Base-by-base conservation (phyloP, 2,329 filamentous ascomycete genomes). In the Trichoderma koningii region DNA sequence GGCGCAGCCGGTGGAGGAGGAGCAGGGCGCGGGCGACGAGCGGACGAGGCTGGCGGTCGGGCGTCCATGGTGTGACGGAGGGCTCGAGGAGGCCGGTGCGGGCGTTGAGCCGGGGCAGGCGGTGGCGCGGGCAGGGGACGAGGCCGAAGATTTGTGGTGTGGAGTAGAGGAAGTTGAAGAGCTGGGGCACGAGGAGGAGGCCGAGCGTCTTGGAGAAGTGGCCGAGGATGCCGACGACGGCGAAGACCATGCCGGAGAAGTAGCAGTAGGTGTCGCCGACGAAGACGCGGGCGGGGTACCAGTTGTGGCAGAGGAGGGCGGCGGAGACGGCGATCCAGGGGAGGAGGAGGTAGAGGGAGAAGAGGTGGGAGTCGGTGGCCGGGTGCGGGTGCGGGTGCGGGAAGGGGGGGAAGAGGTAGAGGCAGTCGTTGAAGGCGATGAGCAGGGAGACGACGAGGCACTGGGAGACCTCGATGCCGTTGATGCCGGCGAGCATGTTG, bases 211-310 rank as follows among this genome's bases (percentile, higher is more conserved):
- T 99, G 81, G 91, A 96, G 80, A 99, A 99, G 80, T 99, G 95
- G 26, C 95, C 95, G 60, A 97, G 84, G 73, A 99, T 98, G 68
- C 92, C 93, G 69, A 98, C 95, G 51, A 97, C 93, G 62, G 94
- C 95, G 75, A 99, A 99, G 45, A 98, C 91, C 93, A 99, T 99
- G 70, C 95, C 95, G 0, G 95, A 95, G 77, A 99, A 97, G 80
- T 99, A 99, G 84, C 95, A 99, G 83, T 98, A 99, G 4, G 95
- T 99, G 78, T 99, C 95, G 64, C 95, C 95, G 10, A 98, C 94
- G 73, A 99, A 99, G 10, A 98, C 95, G 72, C 88, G 89, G 26
- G 94, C 92, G 0, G 95, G 95, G 75, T 93, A 99, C 91, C 93
- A 96, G 78, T 99, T 99, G 81, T 99, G 93, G 75, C 80, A 87